Percentiles rank a stretch among this genome's conserved stretches.
These are phyloP conservation scores for Fusarium sp. DNA, from an alignment of 2,329 filamentous ascomycete genomes.

Conservation along the genomic window DNA sequence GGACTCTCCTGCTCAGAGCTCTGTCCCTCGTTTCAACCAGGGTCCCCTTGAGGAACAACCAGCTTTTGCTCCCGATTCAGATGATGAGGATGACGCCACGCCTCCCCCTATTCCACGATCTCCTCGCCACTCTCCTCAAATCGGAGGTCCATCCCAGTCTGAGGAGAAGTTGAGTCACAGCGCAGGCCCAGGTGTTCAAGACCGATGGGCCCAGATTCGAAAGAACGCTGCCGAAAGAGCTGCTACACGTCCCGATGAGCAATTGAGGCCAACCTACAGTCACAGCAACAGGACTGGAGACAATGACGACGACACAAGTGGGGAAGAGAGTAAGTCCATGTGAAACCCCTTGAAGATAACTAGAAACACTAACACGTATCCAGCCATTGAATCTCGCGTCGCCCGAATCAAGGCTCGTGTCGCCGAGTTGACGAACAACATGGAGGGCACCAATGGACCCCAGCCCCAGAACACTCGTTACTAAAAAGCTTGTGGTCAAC, in stretches of 20 bases:
- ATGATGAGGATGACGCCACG: conserved; percentile 61
- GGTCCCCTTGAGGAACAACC: conserved; percentile 89
- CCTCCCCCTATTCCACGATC: conserved; percentile 65
- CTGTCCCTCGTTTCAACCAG: conserved; percentile 79
- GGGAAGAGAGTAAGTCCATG: conserved; percentile 84
- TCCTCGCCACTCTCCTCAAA: conserved; percentile 43
- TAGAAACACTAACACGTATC: conserved; percentile 38
- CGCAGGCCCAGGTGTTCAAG: conserved; percentile 60
- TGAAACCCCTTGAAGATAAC: background rate
- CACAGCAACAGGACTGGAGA: conserved; percentile 69
- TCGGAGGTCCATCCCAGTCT: conserved; percentile 44
- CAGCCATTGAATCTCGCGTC: conserved; percentile 96
- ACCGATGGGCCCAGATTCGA: conserved; percentile 95
- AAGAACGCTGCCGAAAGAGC: conserved; percentile 92
- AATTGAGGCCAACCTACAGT: conserved; percentile 66
- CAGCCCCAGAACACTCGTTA: conserved; percentile 38
- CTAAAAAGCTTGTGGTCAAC: conserved; percentile 15
- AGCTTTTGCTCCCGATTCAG: conserved; percentile 77
- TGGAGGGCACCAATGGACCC: conserved; percentile 67
- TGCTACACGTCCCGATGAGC: conserved; percentile 73
- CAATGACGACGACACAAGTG: conserved; percentile 88
- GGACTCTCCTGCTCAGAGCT: conserved; percentile 44
- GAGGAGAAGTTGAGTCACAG: conserved; percentile 52
- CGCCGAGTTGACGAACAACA: conserved; percentile 89
- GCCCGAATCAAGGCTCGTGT: conserved; percentile 98